phyloP scores from a whole-genome alignment of 768 basidiomycete species.

The Leccinum subgranulosum region DNA sequence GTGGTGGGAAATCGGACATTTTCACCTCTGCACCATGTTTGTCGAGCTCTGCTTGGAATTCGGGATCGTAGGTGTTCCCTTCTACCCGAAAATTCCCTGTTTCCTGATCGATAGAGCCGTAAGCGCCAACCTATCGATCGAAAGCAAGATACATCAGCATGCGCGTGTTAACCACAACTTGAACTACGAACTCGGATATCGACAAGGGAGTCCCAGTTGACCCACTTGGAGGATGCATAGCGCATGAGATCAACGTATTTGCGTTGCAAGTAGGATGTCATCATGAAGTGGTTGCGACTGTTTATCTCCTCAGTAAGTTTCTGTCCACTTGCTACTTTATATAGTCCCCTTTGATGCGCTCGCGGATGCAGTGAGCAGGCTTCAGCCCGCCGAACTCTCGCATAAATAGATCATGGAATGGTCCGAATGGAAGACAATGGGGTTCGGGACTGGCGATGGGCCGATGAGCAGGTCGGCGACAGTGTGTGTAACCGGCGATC shows the following conservation, averaged over 20 bases:
- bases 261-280: slow-evolving; percentile 15
- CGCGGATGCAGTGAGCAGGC: too few species aligned
- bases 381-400: not conserved
- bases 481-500: not conserved
- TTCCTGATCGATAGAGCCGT: slow-evolving; percentile 29
- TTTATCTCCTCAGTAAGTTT: not conserved
- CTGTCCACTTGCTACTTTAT: not conserved
- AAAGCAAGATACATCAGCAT: not conserved
- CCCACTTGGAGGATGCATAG: slow-evolving; percentile 31
- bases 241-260: slow-evolving; percentile 37
- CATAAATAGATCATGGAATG: not conserved
- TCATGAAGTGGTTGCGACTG: not conserved
- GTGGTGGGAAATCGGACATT: slow-evolving; percentile 17
- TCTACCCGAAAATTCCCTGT: slow-evolving; percentile 30
- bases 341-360: not conserved
- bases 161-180: not conserved
- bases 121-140: slow-evolving; percentile 31
- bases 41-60: slow-evolving; percentile 17
- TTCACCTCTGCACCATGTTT: slow-evolving; percentile 7
- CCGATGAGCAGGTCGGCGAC: not conserved
- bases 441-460: not conserved
- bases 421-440: not conserved
- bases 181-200: slow-evolving; percentile 21
- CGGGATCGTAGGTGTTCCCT: slow-evolving; percentile 34
- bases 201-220: slow-evolving; percentile 34